Evolutionary conservation across 2,329 filamentous ascomycete species (phyloP), one percentile per base, ranked within the genome.

Genomic region (Chalaropsis ovoidea): DNA sequence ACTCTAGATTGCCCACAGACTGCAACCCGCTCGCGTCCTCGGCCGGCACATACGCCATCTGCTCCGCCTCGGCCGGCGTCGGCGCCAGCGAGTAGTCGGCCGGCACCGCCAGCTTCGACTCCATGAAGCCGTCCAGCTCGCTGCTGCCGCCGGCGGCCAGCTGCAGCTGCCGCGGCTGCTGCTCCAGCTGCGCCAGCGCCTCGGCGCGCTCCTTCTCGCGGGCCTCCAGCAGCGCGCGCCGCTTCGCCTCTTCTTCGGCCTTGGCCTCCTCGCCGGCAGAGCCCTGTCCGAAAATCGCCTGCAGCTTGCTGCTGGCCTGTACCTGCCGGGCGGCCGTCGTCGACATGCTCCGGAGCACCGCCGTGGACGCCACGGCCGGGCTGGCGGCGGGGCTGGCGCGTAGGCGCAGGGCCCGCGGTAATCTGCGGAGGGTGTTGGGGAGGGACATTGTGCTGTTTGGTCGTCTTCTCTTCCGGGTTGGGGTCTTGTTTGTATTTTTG

Each of bases 31-130:
- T 74, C 7, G 75, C 75, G 3, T 73, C 73, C 15, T 73, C 73
- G 17, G 82, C 82, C 2, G 81, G 81, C 2, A 72, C 71, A 71
- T 84, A 85, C 7, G 70, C 71, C 11, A 75, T 71, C 41, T 76
- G 72, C 6, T 70, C 61, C 7, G 72, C 69, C 66, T 70, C 65
- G 7, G 72, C 22, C 56, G 58, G 58, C 15, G 62, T 62, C 39
- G 68, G 68, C 58, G 68, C 67, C 65, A 68, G 42, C 13, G 64
- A 61, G 62, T 66, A 67, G 22, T 68, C 67, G 27, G 24, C 56
- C 54, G 68, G 68, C 49, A 69, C 68, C 10, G 67, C 65, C 8
- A 69, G 61, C 61, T 69, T 64, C 60, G 64, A 68, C 45, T 69
- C 69, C 39, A 68, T 65, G 22, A 69, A 58, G 35, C 66, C 52